Conservation (phyloP, 2,329 filamentous ascomycete genomes). For the Aspergillus transmontanensis region DNA sequence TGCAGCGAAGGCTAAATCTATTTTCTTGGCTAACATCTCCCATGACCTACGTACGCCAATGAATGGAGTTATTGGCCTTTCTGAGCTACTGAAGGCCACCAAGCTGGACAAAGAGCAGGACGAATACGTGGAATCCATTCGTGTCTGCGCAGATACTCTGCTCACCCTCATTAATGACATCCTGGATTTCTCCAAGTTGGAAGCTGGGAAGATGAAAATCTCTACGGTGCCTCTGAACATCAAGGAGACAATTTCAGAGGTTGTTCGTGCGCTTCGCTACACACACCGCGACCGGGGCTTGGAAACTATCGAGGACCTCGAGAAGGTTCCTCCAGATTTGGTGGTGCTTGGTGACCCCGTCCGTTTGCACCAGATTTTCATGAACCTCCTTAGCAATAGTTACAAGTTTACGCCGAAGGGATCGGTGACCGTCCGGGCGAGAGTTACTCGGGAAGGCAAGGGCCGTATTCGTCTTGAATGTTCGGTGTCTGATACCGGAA, state of each 20-base stretch:
- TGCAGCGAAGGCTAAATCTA: constrained; percentile 74
- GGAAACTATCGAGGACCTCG: constrained; percentile 66
- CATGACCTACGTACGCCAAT: constrained; percentile 89
- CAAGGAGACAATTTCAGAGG: constrained; percentile 66
- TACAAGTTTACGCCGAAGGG: constrained; percentile 92
- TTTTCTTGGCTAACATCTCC: constrained; percentile 94
- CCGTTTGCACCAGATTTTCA: constrained; percentile 74
- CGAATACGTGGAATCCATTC: constrained; percentile 64
- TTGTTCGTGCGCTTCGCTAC: constrained; percentile 64
- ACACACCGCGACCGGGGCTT: constrained; percentile 64
- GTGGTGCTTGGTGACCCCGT: constrained; percentile 85
- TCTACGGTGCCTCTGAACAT: constrained; percentile 83
- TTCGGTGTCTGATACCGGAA: constrained; percentile 86
- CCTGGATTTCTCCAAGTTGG: constrained; percentile 82
- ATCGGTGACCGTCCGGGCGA: constrained; percentile 79
- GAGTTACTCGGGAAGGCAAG: constrained; percentile 69
- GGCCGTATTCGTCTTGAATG: constrained; percentile 76
- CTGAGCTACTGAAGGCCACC: constrained; percentile 63
- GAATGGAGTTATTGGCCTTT: constrained; percentile 86
- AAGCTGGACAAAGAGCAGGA: constrained; percentile 60
- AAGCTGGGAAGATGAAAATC: constrained; percentile 83
- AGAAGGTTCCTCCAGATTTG: constrained; percentile 57
- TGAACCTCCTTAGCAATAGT: constrained; percentile 86
- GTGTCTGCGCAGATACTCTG: constrained; percentile 71
- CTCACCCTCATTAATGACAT: constrained; percentile 91